Evolutionary conservation across 2,329 filamentous ascomycete genomes (phyloP), one percentile per base, ranked within the genome.

Genomic region (Botryosphaeria dothidea): DNA sequence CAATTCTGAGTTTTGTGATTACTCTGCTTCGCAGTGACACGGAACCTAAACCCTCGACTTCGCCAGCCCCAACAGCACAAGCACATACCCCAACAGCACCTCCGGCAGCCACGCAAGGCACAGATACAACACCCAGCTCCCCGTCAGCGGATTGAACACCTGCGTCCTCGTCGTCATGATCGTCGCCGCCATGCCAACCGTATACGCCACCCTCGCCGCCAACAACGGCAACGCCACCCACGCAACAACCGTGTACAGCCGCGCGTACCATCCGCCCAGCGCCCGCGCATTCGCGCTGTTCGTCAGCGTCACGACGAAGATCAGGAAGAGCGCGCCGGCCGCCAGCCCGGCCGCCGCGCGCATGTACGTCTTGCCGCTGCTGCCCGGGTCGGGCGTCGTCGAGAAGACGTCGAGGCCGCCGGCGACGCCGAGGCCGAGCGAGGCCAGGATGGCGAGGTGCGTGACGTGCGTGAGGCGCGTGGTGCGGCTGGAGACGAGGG

Each of bases 361-460:
- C 51, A 56, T 56, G 34, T 41, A 56, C 19, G 51, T 56, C 34
- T 41, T 25, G 19, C 51, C 51, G 1, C 11, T 21, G 19, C n/a
- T 17, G 19, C 17, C 19, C 2, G 31, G 27, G 31, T 41, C 21
- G 19, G 51, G 19, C 2, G 51, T 1, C 3, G 31, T 56, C 8
- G 34, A 27, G 51, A 56, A 56, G 51, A 56, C 51, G 51, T 38
- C 31, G 4, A 56, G 51, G 21, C 51, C 51, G 34, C 51, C 51
- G 21, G 19, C 21, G 34, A 56, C 15, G 51, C 51, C 51, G 9
- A 56, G 34, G 19, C 4, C 51, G 51, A 56, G 51, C 3, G 51
- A 56, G 3, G 34, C 31, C 4, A 56, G 31, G 19, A 56, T 17
- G 1, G 27, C n/a, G 19, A 56, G 51, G 51, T 56, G 51, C n/a